Percentiles rank a stretch among this genome's conserved stretches.
phyloP scores from a whole-genome alignment of 2,329 filamentous ascomycete species.

The Fusarium sp. region DNA sequence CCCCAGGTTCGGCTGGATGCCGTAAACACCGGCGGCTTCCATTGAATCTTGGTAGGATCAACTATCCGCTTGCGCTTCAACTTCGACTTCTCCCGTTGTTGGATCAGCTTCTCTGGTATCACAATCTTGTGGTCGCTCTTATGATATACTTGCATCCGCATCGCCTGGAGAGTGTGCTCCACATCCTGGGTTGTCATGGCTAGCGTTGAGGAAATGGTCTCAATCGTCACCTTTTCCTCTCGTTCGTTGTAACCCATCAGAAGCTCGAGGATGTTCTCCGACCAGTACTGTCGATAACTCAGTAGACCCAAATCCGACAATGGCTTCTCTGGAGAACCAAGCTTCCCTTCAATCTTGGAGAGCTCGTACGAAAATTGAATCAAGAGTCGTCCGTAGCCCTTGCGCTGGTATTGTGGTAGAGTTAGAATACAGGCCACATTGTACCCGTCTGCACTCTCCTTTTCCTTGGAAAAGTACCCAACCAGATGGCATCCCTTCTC shows the following conservation, averaged over 20 bases:
- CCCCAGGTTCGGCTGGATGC: conserved; percentile 94
- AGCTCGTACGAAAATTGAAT: conserved; percentile 99
- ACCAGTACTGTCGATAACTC: conserved; percentile 97
- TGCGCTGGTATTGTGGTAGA: conserved; percentile 93
- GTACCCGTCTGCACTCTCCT: conserved; percentile 95
- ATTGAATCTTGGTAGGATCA: conserved; percentile 82
- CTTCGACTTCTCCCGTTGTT: conserved; percentile 83
- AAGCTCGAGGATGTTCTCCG: conserved; percentile 90
- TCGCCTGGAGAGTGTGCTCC: conserved; percentile 90
- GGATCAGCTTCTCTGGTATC: conserved; percentile 83
- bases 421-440: conserved; percentile 99
- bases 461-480: conserved; percentile 99
- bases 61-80: conserved; percentile 81
- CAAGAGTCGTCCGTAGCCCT: conserved; percentile 90
- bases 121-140: conserved; percentile 98
- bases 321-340: conserved; percentile 96
- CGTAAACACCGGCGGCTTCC: conserved; percentile 96
- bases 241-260: conserved; percentile 78
- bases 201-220: conserved; percentile 80
- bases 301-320: conserved; percentile 92
- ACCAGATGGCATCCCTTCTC: conserved; percentile 93
- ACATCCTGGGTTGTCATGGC: conserved; percentile 99
- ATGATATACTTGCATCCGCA: conserved; percentile 95
- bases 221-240: conserved; percentile 82
- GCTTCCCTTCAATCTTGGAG: conserved; percentile 92